Conservation (phyloP, 352 stramenopile genomes). For the Aphanomyces invadans region DNA sequence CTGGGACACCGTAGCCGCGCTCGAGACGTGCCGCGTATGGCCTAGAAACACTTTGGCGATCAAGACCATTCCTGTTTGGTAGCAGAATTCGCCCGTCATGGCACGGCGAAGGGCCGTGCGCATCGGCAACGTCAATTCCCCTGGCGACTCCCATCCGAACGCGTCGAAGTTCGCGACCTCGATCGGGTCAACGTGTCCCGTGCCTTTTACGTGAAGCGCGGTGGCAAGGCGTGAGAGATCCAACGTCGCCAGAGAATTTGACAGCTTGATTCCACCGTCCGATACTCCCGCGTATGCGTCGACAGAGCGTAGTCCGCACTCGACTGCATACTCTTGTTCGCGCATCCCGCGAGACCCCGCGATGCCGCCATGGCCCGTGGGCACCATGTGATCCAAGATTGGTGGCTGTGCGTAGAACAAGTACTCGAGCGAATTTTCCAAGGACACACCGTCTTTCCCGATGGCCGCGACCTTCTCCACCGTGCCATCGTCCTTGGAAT, state of each 20-base stretch:
- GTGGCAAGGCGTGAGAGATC: conserved; percentile 33
- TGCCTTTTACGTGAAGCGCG: not conserved
- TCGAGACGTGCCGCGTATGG: conserved; percentile 39
- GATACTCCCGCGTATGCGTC: conserved; percentile 38
- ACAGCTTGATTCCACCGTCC: conserved; percentile 47
- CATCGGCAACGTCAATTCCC: conserved; percentile 8
- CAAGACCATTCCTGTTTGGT: conserved; percentile 46
- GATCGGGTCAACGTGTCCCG: not conserved
- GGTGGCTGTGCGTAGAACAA: conserved; percentile 65
- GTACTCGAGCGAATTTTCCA: conserved; percentile 69
- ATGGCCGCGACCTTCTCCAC: conserved; percentile 14
- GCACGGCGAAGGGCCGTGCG: not conserved
- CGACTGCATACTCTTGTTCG: conserved; percentile 54
- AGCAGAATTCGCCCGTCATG: not conserved
- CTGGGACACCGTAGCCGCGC: conserved; percentile 28
- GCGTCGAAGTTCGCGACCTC: not conserved
- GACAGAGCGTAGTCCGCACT: conserved; percentile 60
- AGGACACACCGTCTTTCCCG: conserved; percentile 27
- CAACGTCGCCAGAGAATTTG: conserved; percentile 62
- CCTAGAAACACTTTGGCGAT: conserved; percentile 83
- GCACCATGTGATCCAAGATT: conserved; percentile 32
- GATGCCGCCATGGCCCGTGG: conserved; percentile 24
- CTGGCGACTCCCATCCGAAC: conserved; percentile 7
- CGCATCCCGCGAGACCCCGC: conserved; percentile 28
- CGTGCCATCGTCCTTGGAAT: conserved; percentile 4